Conservation (phyloP, 2,329 filamentous ascomycete species). For the Polytolypa hystricis region DNA sequence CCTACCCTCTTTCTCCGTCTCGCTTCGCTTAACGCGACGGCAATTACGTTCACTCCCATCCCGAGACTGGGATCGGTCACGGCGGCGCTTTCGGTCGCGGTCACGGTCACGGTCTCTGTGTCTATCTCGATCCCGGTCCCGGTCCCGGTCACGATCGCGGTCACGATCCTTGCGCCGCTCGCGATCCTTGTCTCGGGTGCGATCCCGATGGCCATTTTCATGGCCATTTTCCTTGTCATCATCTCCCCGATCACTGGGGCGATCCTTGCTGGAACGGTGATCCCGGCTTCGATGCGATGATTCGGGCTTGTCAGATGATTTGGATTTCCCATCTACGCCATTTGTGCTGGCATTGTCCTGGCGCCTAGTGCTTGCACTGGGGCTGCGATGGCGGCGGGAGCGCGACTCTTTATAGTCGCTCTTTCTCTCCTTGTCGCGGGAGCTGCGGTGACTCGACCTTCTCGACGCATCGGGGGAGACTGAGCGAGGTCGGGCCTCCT, state of each 20-base stretch:
- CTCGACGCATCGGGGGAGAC: slow-evolving; percentile 50
- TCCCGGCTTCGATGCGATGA: slow-evolving; percentile 17
- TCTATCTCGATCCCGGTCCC: slow-evolving; percentile 19
- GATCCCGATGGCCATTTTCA: slow-evolving; percentile 20
- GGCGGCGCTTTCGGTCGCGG: slow-evolving; percentile 26
- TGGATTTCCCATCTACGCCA: slow-evolving; percentile 14
- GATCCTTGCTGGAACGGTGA: slow-evolving; percentile 21
- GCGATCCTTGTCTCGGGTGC: slow-evolving; percentile 22
- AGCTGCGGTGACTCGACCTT: slow-evolving; percentile 50
- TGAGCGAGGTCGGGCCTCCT: slow-evolving; percentile 51
- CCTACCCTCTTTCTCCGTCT: slow-evolving; percentile 16
- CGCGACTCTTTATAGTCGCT: slow-evolving; percentile 30
- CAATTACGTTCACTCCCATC: slow-evolving; percentile 23
- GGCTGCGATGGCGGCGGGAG: slow-evolving; percentile 40
- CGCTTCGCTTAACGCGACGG: slow-evolving; percentile 26
- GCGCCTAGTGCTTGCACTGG: slow-evolving; percentile 23
- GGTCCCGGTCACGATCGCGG: slow-evolving; percentile 16
- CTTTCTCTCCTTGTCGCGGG: slow-evolving; percentile 45
- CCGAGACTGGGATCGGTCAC: slow-evolving; percentile 27
- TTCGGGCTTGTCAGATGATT: slow-evolving; percentile 17
- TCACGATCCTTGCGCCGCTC: slow-evolving; percentile 17
- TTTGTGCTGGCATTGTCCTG: slow-evolving; percentile 11
- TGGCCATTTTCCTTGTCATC: slow-evolving; percentile 17
- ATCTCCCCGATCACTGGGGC: slow-evolving; percentile 17
- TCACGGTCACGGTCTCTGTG: slow-evolving; percentile 32